A percentile compares a stretch with the other conserved stretches of the same genome.
phyloP scores from a whole-genome alignment of 2,329 filamentous ascomycete genomes.

The Raffaelea albimanens region DNA sequence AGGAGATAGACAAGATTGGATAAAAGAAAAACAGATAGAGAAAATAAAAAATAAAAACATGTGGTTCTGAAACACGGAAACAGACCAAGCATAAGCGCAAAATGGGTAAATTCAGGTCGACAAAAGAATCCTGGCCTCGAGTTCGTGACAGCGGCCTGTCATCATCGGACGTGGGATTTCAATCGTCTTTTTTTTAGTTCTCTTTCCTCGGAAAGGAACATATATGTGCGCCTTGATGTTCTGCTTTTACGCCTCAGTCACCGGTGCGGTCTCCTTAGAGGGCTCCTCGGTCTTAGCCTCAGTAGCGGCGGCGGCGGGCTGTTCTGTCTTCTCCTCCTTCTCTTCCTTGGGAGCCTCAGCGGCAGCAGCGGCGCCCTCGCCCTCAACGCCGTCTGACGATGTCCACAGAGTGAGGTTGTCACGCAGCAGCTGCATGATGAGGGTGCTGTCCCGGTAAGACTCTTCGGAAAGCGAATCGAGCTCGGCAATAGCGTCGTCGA shows the following conservation, averaged over 20 bases:
- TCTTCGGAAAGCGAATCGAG: constrained; percentile 96
- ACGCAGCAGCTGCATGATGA: constrained; percentile 98
- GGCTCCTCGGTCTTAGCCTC: constrained; percentile 33
- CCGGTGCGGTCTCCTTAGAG: constrained; percentile 33
- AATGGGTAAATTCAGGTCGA: background rate
- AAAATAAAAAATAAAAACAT: background rate
- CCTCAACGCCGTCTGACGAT: constrained; percentile 79
- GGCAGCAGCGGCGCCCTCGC: constrained; percentile 54
- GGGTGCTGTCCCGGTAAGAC: constrained; percentile 96
- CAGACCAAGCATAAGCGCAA: background rate
- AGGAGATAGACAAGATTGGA: background rate
- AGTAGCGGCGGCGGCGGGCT: constrained; percentile 18
- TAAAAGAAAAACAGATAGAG: background rate
- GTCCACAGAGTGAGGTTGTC: constrained; percentile 99
- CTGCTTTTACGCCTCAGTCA: background rate
- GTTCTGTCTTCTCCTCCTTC: constrained; percentile 39
- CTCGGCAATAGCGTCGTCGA: constrained; percentile 94
- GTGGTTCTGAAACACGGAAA: background rate
- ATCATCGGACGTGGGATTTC: background rate
- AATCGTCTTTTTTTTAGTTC: background rate
- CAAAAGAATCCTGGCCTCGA: no score
- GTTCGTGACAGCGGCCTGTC: background rate
- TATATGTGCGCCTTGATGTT: no score
- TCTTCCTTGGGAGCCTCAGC: constrained; percentile 49
- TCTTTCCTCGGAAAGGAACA: no score